A percentile compares a stretch with the other conserved stretches of the same genome.
phyloP scores from a whole-genome alignment of 2,329 filamentous ascomycete genomes.

The Penicillium paneum region DNA sequence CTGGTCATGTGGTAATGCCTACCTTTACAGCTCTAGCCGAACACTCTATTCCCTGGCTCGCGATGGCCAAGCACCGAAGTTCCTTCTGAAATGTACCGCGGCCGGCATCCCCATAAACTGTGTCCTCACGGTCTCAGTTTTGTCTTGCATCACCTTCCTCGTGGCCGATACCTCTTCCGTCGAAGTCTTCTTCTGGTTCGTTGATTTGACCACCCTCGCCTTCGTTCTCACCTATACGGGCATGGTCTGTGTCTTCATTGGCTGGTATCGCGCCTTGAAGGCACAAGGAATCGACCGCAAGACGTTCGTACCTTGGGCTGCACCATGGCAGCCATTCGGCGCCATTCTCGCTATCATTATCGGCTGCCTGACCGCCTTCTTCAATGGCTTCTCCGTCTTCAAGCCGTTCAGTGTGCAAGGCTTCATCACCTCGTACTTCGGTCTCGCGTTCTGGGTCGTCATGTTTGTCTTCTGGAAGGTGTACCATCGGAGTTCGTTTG shows the following conservation, averaged over 20 bases:
- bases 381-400: conserved; percentile 59
- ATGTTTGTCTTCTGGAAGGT: conserved; percentile 42
- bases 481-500: conserved; percentile 29
- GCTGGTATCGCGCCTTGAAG: conserved; percentile 65
- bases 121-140: conserved; percentile 60
- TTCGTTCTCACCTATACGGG: conserved; percentile 51
- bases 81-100: conserved; percentile 58
- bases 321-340: conserved; percentile 65
- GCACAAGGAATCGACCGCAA: conserved; percentile 67
- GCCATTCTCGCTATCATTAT: conserved; percentile 60
- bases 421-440: conserved; percentile 54
- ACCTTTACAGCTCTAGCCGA: conserved; percentile 54
- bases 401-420: conserved; percentile 43
- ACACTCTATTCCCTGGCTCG: conserved; percentile 49
- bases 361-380: conserved; percentile 58
- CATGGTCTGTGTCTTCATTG: conserved; percentile 67
- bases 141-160: conserved; percentile 68
- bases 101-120: conserved; percentile 69
- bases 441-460: conserved; percentile 42
- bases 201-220: conserved; percentile 51
- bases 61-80: conserved; percentile 51
- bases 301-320: conserved; percentile 63
- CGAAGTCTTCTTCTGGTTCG: conserved; percentile 68
- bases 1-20: conserved; percentile 67
- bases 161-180: conserved; percentile 62